These are phyloP conservation scores for Talaromyces thailandensis DNA, from an alignment of 495 filamentous ascomycete genomes.

Conservation along the genomic window DNA sequence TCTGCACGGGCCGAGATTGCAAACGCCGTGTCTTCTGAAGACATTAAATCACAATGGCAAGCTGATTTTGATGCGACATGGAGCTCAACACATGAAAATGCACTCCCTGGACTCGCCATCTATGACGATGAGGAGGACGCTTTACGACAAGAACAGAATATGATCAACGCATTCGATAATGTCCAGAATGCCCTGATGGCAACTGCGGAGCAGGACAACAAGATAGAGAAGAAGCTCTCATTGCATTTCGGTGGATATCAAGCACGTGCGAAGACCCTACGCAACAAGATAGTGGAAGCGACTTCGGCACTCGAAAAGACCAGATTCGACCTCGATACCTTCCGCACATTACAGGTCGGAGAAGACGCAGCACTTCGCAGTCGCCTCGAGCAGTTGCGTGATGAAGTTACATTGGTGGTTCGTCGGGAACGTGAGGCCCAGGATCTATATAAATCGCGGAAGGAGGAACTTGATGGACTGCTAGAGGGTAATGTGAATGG, in stretches of 20 bases:
- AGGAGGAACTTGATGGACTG: conserved; percentile 68
- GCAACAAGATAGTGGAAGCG: conserved; percentile 73
- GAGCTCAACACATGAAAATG: conserved; percentile 50
- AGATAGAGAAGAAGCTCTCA: conserved; percentile 87
- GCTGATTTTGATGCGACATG: conserved; percentile 56
- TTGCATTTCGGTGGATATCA: conserved; percentile 86
- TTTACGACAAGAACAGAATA: conserved; percentile 38
- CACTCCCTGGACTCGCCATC: conserved; percentile 65
- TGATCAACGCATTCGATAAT: conserved; percentile 37
- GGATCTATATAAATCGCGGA: conserved; percentile 66
- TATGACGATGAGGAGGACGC: conserved; percentile 55
- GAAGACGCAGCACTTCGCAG: conserved; percentile 67
- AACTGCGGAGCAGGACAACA: conserved; percentile 70
- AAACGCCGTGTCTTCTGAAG: conserved; percentile 49
- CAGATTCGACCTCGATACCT: conserved; percentile 61
- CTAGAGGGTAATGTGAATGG: conserved; percentile 31
- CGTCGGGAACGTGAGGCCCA: conserved; percentile 84
- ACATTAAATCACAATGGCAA: conserved; percentile 41
- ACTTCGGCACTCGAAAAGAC: conserved; percentile 67
- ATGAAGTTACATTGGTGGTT: conserved; percentile 76
- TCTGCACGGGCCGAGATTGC: conserved; percentile 70
- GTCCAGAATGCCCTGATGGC: conserved; percentile 61
- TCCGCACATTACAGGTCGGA: conserved; percentile 62
- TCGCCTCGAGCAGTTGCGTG: conserved; percentile 65
- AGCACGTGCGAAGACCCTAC: conserved; percentile 71